Percentiles rank a stretch among this genome's conserved stretches.
phyloP scores from a whole-genome alignment of 768 basidiomycete species.

The Hypsizygus marmoreus region DNA sequence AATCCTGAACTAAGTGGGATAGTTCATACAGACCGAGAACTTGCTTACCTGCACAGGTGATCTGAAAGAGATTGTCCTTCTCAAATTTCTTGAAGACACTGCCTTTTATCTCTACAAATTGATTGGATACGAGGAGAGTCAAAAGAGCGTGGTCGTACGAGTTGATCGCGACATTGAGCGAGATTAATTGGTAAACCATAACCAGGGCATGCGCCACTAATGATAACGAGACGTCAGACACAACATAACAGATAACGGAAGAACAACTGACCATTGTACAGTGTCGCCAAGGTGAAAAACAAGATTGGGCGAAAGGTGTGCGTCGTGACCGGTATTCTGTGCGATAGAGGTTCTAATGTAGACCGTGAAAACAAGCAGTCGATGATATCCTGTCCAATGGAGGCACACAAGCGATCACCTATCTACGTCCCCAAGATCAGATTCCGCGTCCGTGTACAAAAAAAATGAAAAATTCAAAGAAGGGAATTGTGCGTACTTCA shows the following conservation, averaged over 20 bases:
- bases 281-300: constrained; percentile 79
- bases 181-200: constrained; percentile 93
- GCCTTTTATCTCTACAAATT: constrained; percentile 99
- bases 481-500: constrained; percentile 62
- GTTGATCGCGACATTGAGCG: constrained; percentile 96
- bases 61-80: constrained; percentile 98
- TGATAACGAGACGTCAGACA: too few species aligned
- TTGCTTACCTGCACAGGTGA: constrained; percentile 87
- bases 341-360: constrained; percentile 75
- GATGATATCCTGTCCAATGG: constrained; percentile 96
- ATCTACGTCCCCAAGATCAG: constrained; percentile 57
- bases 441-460: background rate
- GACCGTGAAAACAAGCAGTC: constrained; percentile 96
- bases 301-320: constrained; percentile 77
- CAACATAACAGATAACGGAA: too few species aligned
- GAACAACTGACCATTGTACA: constrained; percentile 72
- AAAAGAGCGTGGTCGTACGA: constrained; percentile 96
- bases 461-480: background rate
- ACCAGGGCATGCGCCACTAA: constrained; percentile 93
- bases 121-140: constrained; percentile 93
- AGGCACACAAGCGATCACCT: constrained; percentile 90
- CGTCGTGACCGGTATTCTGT: constrained; percentile 57
- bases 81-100: constrained; percentile 99
- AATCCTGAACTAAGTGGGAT: background rate
- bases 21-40: background rate